A percentile compares a stretch with the other conserved stretches of the same genome.
phyloP scores from a whole-genome alignment of 2,329 filamentous ascomycete species.

The Akanthomyces dipterigenus region DNA sequence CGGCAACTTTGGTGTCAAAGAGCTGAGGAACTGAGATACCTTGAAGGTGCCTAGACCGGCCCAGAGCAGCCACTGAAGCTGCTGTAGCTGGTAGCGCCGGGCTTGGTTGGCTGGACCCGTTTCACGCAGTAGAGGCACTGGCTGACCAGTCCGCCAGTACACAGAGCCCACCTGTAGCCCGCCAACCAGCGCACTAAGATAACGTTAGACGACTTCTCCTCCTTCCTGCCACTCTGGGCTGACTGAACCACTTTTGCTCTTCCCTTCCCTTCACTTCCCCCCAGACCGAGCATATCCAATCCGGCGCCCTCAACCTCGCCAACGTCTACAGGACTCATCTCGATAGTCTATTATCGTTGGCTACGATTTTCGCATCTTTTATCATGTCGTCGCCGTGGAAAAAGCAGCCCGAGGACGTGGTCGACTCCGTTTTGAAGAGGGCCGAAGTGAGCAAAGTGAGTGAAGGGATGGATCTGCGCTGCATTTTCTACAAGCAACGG shows the following conservation, averaged over 20 bases:
- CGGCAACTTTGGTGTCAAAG: too few species aligned
- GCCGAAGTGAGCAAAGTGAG: constrained; percentile 70
- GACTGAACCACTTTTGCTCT: constrained; percentile 5
- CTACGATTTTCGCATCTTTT: neutral
- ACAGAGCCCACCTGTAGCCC: neutral
- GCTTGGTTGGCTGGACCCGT: neutral
- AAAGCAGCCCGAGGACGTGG: constrained; percentile 57
- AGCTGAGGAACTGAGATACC: too few species aligned
- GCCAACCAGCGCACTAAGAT: neutral
- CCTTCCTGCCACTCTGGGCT: neutral
- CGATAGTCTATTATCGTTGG: neutral
- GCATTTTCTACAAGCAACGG: neutral
- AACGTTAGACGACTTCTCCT: neutral
- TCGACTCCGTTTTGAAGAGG: constrained; percentile 63
- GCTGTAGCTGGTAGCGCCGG: neutral
- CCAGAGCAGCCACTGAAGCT: neutral
- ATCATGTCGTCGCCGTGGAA: constrained; percentile 56
- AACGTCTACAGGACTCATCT: neutral
- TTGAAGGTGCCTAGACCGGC: neutral
- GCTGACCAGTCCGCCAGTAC: neutral
- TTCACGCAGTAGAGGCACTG: neutral
- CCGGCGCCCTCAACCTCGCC: neutral
- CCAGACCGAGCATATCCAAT: neutral
- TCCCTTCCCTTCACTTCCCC: constrained; percentile 8
- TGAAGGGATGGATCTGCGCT: constrained; percentile 17